Conservation (phyloP, 2,329 filamentous ascomycete species). For the Colletotrichum sp. region DNA sequence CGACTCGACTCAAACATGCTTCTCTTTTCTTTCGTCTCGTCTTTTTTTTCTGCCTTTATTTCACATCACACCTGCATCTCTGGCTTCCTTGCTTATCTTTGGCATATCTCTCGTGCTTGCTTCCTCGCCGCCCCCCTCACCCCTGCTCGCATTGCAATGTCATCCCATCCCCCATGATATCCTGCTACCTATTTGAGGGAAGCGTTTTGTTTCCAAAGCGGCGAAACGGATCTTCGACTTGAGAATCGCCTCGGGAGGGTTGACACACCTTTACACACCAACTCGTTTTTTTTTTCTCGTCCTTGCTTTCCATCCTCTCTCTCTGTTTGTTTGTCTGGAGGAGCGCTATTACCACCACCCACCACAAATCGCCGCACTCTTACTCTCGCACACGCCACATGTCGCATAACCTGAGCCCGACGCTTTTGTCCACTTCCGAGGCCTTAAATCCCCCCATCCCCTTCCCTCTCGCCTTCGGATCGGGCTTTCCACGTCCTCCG, state of each 20-base stretch:
- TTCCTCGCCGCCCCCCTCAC: background rate
- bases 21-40: background rate
- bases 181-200: slow-evolving; percentile 10
- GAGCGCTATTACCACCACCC: background rate
- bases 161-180: slow-evolving; percentile 3
- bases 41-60: background rate
- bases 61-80: background rate
- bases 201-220: slow-evolving; percentile 4
- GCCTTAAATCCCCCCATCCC: background rate
- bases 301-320: background rate
- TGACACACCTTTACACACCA: background rate
- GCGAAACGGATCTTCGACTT: slow-evolving; percentile 12
- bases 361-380: background rate
- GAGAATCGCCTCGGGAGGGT: background rate
- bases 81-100: background rate
- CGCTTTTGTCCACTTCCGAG: background rate
- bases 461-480: background rate
- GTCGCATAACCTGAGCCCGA: background rate
- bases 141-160: slow-evolving; percentile 3
- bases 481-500: background rate
- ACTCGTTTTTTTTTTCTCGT: background rate
- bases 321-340: background rate
- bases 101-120: background rate
- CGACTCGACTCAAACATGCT: background rate
- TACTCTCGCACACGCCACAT: slow-evolving; percentile 1